phyloP scores from a whole-genome alignment of 345 rosid genomes.

The Aquilaria malaccensis region DNA sequence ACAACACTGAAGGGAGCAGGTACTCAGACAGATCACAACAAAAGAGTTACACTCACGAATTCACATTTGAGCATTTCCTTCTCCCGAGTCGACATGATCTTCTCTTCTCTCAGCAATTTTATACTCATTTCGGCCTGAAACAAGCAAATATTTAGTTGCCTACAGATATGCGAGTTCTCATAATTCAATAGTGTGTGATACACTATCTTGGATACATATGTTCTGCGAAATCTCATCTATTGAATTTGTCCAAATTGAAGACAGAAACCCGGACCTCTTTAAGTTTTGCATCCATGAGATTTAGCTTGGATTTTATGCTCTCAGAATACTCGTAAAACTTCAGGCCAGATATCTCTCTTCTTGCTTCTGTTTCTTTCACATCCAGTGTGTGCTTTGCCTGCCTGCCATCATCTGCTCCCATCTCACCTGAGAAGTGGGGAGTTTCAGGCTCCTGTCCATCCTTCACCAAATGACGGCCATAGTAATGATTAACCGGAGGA shows the following conservation, averaged over 20 bases:
- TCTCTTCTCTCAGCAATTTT: slow-evolving; percentile 33
- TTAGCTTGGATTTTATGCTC: slow-evolving; percentile 29
- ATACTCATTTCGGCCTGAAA: slow-evolving; percentile 39
- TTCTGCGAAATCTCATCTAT: not conserved
- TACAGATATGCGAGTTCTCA: not conserved
- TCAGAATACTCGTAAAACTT: slow-evolving; percentile 24
- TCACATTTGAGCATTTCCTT: slow-evolving; percentile 31
- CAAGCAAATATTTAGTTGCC: not conserved
- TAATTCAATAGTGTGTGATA: not conserved
- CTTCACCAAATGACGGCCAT: not conserved
- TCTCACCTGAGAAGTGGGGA: not conserved
- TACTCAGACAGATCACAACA: not conserved
- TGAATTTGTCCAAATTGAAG: not conserved
- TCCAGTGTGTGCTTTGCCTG: slow-evolving; percentile 9
- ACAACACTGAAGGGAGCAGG: not conserved
- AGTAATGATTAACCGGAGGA: no score
- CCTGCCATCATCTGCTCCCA: slow-evolving; percentile 2
- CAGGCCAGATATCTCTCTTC: slow-evolving; percentile 8
- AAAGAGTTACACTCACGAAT: slow-evolving; percentile 23
- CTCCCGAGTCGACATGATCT: slow-evolving; percentile 20
- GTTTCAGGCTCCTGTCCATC: slow-evolving; percentile 3
- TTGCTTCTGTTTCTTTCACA: slow-evolving; percentile 9
- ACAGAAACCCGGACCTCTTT: slow-evolving; percentile 21
- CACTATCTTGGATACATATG: not conserved
- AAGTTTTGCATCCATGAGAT: slow-evolving; percentile 24